A percentile compares a stretch with the other conserved stretches of the same genome.
These are phyloP conservation scores for Porphyrellus sp. DNA, from an alignment of 1,284 basidiomycete genomes.

Conservation along the genomic window DNA sequence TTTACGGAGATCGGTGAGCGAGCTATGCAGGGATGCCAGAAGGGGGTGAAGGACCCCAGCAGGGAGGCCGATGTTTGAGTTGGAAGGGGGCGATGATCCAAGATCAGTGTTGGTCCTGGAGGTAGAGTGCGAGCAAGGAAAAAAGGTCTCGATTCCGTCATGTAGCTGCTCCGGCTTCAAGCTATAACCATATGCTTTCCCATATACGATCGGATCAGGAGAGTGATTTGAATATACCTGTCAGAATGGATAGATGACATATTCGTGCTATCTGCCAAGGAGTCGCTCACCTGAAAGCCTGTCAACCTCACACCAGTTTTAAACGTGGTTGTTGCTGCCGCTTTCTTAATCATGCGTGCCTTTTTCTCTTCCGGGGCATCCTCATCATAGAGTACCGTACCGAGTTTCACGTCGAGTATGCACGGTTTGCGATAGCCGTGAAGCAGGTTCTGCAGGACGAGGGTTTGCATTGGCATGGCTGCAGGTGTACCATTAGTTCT, in stretches of 20 bases:
- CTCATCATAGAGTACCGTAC: constrained; percentile 78
- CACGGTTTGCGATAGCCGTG: constrained; percentile 76
- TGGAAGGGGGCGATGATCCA: neutral
- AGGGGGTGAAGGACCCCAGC: constrained; percentile 55
- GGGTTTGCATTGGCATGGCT: constrained; percentile 48
- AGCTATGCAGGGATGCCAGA: constrained; percentile 53
- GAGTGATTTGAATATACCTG: constrained; percentile 73
- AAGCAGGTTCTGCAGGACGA: constrained; percentile 86
- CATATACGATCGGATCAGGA: constrained; percentile 54
- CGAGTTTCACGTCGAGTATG: constrained; percentile 90
- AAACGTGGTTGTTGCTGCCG: constrained; percentile 67
- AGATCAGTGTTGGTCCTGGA: neutral
- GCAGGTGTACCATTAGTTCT: neutral
- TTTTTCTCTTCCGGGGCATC: constrained; percentile 73
- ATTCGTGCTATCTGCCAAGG: neutral
- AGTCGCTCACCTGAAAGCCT: constrained; percentile 75
- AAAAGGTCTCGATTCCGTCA: constrained; percentile 75
- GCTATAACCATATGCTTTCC: constrained; percentile 80
- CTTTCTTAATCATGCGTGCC: constrained; percentile 72
- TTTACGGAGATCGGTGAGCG: constrained; percentile 56
- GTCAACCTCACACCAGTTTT: constrained; percentile 81
- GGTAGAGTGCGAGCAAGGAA: constrained; percentile 48
- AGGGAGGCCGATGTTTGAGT: constrained; percentile 48
- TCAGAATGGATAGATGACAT: neutral
- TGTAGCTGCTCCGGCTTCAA: constrained; percentile 67